A percentile compares a stretch with the other conserved stretches of the same genome.
Evolutionary conservation across 441 rosid genomes (phyloP).

Genomic region (Erodium moschatum): DNA sequence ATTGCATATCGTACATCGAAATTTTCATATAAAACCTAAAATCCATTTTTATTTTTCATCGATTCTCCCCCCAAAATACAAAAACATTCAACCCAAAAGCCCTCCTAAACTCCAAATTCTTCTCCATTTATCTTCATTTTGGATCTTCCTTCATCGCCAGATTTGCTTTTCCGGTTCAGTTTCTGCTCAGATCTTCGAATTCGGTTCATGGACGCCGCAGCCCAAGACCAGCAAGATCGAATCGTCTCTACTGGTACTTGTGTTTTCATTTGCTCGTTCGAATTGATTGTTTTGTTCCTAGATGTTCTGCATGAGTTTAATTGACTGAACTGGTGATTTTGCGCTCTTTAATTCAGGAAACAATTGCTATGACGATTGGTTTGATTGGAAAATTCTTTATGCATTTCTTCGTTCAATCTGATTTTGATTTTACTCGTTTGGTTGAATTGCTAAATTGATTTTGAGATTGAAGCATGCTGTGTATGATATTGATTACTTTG

Average conservation of each 20-base stretch:
- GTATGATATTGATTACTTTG: background rate
- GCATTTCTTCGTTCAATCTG: slow-evolving; percentile 1
- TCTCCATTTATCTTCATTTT: background rate
- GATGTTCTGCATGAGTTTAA: background rate
- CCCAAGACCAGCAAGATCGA: slow-evolving; percentile 4
- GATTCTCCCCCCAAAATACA: slow-evolving; percentile 7
- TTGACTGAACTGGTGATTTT: slow-evolving; percentile 2
- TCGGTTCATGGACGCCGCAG: slow-evolving; percentile 1
- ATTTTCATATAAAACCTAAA: background rate
- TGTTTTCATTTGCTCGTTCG: background rate
- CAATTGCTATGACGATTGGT: background rate
- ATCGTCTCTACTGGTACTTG: slow-evolving; percentile 9
- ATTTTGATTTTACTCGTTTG: background rate
- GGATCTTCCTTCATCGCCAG: slow-evolving; percentile 4
- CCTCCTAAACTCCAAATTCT: background rate
- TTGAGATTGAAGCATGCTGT: background rate
- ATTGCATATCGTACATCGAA: slow-evolving; percentile 1
- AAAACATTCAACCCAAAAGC: background rate
- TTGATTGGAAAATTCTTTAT: background rate
- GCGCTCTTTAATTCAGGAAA: background rate
- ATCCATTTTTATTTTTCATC: background rate
- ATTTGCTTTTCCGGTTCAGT: slow-evolving; percentile 6
- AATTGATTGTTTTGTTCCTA: background rate
- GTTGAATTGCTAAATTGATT: background rate
- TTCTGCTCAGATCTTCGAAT: slow-evolving; percentile 9